A percentile compares a stretch with the other conserved stretches of the same genome.
Evolutionary conservation across 2,329 filamentous ascomycete species (phyloP).

Genomic region (Diaporthe sp.): DNA sequence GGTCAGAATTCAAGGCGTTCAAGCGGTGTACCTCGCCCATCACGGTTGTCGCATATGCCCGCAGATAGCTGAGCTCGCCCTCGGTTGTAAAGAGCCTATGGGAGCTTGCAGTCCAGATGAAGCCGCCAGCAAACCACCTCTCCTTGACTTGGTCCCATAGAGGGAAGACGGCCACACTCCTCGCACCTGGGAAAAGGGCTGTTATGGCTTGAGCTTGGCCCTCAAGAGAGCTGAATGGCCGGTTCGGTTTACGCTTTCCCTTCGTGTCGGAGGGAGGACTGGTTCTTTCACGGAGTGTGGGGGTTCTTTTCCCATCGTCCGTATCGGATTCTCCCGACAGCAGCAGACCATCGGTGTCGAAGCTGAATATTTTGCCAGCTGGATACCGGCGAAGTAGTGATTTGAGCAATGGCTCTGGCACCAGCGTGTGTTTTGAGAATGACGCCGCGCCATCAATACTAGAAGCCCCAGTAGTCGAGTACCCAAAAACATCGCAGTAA

Average conservation of each 20-base stretch:
- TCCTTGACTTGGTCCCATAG: constrained; percentile 56
- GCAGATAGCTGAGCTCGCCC: constrained; percentile 58
- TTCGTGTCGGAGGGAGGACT: constrained; percentile 21
- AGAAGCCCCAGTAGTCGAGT: constrained; percentile 50
- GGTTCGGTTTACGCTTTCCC: constrained; percentile 45
- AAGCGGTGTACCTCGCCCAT: constrained; percentile 68
- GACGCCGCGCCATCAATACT: constrained; percentile 48
- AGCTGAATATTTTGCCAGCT: constrained; percentile 60
- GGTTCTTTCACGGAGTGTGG: neutral
- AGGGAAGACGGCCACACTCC: constrained; percentile 61
- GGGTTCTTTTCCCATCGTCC: neutral
- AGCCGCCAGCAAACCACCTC: constrained; percentile 39
- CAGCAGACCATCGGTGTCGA: constrained; percentile 44
- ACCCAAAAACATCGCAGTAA: constrained; percentile 52
- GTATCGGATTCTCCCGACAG: constrained; percentile 24
- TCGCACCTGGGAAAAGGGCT: constrained; percentile 54
- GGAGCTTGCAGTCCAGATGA: constrained; percentile 23
- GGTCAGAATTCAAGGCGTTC: constrained; percentile 49
- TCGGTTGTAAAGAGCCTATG: constrained; percentile 43
- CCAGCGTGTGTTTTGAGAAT: constrained; percentile 37
- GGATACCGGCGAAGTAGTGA: constrained; percentile 59
- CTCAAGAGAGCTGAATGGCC: constrained; percentile 45
- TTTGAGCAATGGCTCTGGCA: constrained; percentile 55
- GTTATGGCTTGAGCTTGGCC: constrained; percentile 19
- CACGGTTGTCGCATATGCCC: constrained; percentile 63